Evolutionary conservation across 257 asterid species (phyloP).

Genomic region (Henckelia pumila): DNA sequence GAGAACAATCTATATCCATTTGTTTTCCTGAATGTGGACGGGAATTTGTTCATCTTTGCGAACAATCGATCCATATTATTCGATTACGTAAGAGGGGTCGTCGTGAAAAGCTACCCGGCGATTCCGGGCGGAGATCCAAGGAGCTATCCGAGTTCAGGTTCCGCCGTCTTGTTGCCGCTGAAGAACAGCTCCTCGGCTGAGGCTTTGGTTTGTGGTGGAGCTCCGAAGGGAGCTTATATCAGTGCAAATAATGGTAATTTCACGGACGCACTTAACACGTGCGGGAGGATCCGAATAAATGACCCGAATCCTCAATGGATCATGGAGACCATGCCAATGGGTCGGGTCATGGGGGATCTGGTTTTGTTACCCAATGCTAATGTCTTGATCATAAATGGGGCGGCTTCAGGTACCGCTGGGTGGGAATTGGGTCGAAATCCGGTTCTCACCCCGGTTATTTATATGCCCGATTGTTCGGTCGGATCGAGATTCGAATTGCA

Average conservation of each 20-base stretch:
- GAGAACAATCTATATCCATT: conserved; percentile 56
- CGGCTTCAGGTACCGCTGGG: conserved; percentile 42
- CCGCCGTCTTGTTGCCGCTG: conserved; percentile 53
- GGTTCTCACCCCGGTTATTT: conserved; percentile 33
- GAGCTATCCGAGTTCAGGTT: conserved; percentile 50
- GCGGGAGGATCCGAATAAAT: conserved; percentile 42
- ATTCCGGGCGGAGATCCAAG: conserved; percentile 55
- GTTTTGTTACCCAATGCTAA: conserved; percentile 40
- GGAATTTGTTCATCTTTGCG: conserved; percentile 48
- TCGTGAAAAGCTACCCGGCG: conserved; percentile 37
- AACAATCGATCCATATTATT: conserved; percentile 45
- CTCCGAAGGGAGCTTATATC: conserved; percentile 33
- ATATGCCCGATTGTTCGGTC: conserved; percentile 25
- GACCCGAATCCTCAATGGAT: conserved; percentile 47
- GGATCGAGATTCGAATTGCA: conserved; percentile 44
- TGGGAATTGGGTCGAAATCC: conserved; percentile 45
- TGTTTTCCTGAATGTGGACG: conserved; percentile 50
- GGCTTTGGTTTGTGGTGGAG: conserved; percentile 48
- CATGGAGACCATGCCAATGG: conserved; percentile 46
- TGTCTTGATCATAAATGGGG: conserved; percentile 50
- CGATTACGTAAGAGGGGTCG: conserved; percentile 25
- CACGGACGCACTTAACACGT: conserved; percentile 35
- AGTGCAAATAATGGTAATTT: conserved; percentile 33
- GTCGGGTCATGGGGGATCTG: conserved; percentile 61
- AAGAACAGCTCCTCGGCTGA: conserved; percentile 27